phyloP scores from a whole-genome alignment of 768 basidiomycete genomes.

The Leccinum imitatum region DNA sequence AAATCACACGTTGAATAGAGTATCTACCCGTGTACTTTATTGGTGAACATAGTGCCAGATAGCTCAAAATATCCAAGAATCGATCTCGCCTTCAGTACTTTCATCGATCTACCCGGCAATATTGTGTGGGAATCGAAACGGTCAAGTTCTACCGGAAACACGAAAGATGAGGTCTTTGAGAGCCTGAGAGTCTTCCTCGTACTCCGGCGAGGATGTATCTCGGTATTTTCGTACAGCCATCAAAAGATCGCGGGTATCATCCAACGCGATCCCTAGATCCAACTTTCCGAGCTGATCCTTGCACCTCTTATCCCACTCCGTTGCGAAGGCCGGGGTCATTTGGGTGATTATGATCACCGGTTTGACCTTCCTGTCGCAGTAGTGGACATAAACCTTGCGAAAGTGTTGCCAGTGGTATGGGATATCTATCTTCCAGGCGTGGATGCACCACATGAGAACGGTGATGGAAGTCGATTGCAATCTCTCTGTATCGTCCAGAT shows the following conservation, averaged over 20 bases:
- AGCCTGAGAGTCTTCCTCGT: slow-evolving; percentile 16
- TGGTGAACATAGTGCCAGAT: background rate
- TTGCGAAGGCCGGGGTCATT: slow-evolving; percentile 18
- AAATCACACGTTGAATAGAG: background rate
- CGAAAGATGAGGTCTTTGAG: slow-evolving; percentile 20
- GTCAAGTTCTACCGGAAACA: slow-evolving; percentile 13
- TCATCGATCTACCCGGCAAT: background rate
- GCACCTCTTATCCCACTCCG: slow-evolving; percentile 22
- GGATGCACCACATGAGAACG: slow-evolving; percentile 30
- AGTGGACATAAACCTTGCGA: slow-evolving; percentile 27
- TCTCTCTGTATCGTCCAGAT: slow-evolving; percentile 10
- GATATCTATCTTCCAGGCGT: slow-evolving; percentile 30
- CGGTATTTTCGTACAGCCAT: slow-evolving; percentile 19
- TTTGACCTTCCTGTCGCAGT: slow-evolving; percentile 24
- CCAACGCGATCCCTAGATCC: slow-evolving; percentile 7
- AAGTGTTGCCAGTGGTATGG: slow-evolving; percentile 28
- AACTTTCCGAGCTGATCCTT: slow-evolving; percentile 15
- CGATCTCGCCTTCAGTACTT: background rate
- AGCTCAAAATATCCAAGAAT: background rate
- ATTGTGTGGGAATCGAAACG: background rate
- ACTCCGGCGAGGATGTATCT: slow-evolving; percentile 18
- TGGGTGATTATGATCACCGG: slow-evolving; percentile 28
- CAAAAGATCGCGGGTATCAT: slow-evolving; percentile 1
- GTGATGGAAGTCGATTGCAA: slow-evolving; percentile 8
- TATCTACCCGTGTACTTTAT: background rate